Percentiles rank a stretch among this genome's conserved stretches.
Conservation (phyloP, 352 stramenopile species). For the Nothophytophthora sp. region DNA sequence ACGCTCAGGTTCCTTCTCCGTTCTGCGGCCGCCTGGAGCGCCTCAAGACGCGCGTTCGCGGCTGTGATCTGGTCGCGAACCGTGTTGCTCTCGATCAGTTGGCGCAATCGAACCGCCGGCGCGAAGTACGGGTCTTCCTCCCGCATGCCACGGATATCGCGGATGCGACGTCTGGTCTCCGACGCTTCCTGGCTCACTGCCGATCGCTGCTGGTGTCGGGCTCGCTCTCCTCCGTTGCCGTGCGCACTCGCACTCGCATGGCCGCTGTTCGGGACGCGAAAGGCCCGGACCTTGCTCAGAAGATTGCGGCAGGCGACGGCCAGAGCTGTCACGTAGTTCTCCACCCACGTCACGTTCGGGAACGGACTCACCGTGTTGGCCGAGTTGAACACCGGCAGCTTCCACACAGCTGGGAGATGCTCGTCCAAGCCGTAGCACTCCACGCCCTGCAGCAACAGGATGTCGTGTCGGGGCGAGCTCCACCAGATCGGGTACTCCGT, state of each 20-base stretch:
- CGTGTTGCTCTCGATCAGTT: conserved; percentile 41
- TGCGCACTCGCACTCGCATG: conserved; percentile 14
- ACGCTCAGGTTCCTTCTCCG: background rate
- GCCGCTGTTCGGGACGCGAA: conserved; percentile 7
- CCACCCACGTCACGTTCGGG: conserved; percentile 70
- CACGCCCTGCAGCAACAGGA: conserved; percentile 79
- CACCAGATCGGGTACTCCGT: conserved; percentile 73
- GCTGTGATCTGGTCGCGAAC: conserved; percentile 6
- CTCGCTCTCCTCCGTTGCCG: background rate
- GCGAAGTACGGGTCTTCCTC: conserved; percentile 60
- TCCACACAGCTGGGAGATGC: conserved; percentile 67
- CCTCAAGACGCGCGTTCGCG: background rate
- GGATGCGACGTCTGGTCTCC: conserved; percentile 49
- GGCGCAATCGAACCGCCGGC: conserved; percentile 35
- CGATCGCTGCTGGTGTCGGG: background rate
- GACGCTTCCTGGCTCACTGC: conserved; percentile 8
- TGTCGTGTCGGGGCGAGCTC: conserved; percentile 73
- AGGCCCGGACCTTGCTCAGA: conserved; percentile 22
- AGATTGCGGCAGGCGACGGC: conserved; percentile 35
- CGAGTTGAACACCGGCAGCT: conserved; percentile 55
- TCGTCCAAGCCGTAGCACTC: conserved; percentile 85
- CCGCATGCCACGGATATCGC: conserved; percentile 66
- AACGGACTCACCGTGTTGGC: conserved; percentile 41
- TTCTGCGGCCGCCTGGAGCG: background rate
- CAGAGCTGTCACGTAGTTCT: conserved; percentile 69